phyloP scores from a whole-genome alignment of 2,329 filamentous ascomycete species.

The Didymella segeticola region DNA sequence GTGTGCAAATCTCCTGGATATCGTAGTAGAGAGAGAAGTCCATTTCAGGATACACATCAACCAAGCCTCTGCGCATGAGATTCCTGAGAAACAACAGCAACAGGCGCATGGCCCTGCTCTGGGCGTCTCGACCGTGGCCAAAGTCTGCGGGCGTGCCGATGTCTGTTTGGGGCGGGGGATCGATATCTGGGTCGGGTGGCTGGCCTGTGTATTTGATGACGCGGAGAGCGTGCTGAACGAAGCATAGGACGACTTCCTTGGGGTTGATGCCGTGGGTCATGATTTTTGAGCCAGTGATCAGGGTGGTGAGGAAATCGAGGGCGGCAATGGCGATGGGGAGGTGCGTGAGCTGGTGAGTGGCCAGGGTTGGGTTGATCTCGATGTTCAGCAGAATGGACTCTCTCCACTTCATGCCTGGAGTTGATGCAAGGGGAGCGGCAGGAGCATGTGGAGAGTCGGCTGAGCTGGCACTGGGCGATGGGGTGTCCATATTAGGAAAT shows the following conservation, averaged over 20 bases:
- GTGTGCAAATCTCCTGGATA: constrained; percentile 50
- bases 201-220: constrained; percentile 42
- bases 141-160: neutral
- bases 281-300: constrained; percentile 39
- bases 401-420: neutral
- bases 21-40: constrained; percentile 42
- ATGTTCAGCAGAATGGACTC: constrained; percentile 8
- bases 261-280: constrained; percentile 36
- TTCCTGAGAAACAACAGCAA: constrained; percentile 50
- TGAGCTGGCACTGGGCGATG: neutral
- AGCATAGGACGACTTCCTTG: constrained; percentile 40
- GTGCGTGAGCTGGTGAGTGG: constrained; percentile 40
- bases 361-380: constrained; percentile 26
- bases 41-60: constrained; percentile 9
- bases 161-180: neutral
- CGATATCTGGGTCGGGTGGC: constrained; percentile 14
- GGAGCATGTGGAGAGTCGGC: neutral
- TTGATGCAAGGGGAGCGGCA: neutral
- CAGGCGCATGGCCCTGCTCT: constrained; percentile 45
- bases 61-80: constrained; percentile 42
- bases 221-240: constrained; percentile 49
- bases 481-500: neutral
- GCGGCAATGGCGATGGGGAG: constrained; percentile 47
- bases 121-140: constrained; percentile 44
- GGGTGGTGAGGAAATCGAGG: constrained; percentile 49